Conservation (phyloP, 2,329 filamentous ascomycete species). For the Amphichorda felina region DNA sequence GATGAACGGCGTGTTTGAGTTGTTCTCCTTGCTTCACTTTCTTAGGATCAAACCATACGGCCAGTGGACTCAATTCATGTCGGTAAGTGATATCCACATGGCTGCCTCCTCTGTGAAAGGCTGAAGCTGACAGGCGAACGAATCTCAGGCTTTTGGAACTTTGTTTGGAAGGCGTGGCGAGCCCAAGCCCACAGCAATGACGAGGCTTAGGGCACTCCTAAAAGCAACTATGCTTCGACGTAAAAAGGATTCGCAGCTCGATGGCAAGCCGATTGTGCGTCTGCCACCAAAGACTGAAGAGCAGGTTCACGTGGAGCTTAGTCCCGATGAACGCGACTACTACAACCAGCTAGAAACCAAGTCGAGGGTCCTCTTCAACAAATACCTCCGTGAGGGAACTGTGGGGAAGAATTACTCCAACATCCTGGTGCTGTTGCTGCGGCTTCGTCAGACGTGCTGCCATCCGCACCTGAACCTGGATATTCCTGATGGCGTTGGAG, state of each 20-base stretch:
- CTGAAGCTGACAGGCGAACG: constrained; percentile 1
- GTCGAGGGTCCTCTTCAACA: constrained; percentile 63
- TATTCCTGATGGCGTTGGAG: constrained; percentile 24
- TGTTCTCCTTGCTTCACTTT: constrained; percentile 69
- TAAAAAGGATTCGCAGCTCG: constrained; percentile 66
- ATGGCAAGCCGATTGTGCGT: constrained; percentile 69
- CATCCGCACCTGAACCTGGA: constrained; percentile 17
- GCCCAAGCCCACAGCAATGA: constrained; percentile 31
- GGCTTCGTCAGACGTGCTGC: constrained; percentile 62
- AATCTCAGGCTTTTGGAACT: constrained; percentile 2
- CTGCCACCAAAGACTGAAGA: constrained; percentile 68
- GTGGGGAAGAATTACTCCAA: constrained; percentile 63
- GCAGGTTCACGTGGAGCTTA: constrained; percentile 62
- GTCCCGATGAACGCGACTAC: constrained; percentile 60
- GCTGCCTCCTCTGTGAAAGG: not conserved
- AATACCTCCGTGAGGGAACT: constrained; percentile 56
- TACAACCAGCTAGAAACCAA: constrained; percentile 64
- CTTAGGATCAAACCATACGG: constrained; percentile 66
- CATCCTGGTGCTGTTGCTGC: constrained; percentile 69
- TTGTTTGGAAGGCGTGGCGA: not conserved
- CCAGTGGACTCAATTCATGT: constrained; percentile 48
- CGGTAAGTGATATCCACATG: constrained; percentile 22
- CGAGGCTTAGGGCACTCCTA: constrained; percentile 59
- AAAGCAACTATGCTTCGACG: constrained; percentile 74
- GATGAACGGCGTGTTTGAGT: constrained; percentile 73